Base-by-base conservation (phyloP, 2,329 filamentous ascomycete species). In the Ascochyta lentis region DNA sequence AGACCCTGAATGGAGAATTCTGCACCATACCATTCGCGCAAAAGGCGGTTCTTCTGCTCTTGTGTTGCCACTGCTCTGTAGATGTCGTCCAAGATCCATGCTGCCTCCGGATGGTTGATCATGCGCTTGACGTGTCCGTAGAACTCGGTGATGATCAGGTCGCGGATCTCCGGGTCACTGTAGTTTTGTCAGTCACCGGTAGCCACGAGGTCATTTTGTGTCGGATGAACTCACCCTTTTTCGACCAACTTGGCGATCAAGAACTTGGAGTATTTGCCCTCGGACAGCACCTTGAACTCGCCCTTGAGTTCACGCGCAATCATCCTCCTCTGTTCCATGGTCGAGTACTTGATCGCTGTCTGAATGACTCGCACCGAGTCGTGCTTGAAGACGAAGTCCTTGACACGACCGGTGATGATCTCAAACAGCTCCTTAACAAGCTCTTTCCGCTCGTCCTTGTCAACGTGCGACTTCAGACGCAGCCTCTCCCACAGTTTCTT, bases 401-500 rank as follows among this genome's bases (percentile, higher is more conserved):
- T 92, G 68, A 98, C 90, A 54, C 90, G 87, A 49, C 93, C 94
- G 23, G 91, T 95, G 68, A 97, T 90, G 70, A 99, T 96, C 54
- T 84, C 83, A 76, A 96, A 98, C 24, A 99, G 84, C 80, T 99
- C 94, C 57, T 88, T 85, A 43, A 98, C 90, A 37, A 99, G 84
- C 73, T 89, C 84, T 76, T 94, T 89, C 60, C 95, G 75, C 80
- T 99, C 93, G 35, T 96, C 91, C 68, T 89, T 87, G 37, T 92
- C 90, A 1, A 99, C 92, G 69, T 97, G 92, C 3, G 93, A 96
- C 80, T 98, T 98, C 67, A 91, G 84, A 63, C 95, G 89, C 72
- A 99, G 79, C 59, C 90, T 86, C 80, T 99, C 95, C 96, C 95
- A 99, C 49, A 99, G 85, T 80, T 97, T 96, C 83, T 99, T 99